Base-by-base conservation (phyloP, 2,329 filamentous ascomycete species). In the Epichloe baconii region DNA sequence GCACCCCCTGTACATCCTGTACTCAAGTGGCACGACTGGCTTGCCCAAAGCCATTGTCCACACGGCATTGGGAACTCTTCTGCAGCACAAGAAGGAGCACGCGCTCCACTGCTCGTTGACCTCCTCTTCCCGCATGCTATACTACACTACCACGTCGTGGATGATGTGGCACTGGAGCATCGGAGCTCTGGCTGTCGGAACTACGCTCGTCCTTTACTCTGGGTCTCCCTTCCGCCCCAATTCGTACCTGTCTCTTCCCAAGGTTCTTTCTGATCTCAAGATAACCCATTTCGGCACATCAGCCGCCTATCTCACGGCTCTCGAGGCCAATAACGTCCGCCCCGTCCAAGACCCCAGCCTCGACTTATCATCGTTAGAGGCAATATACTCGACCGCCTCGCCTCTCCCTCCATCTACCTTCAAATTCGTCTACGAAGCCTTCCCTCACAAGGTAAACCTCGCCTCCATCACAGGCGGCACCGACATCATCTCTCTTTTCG, bases 121-220 rank as follows among this genome's bases (percentile, higher is more conserved):
- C 8, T 77, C 83, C 0, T 71, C 74, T 2, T 87, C 89, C 42
- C 78, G 84, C 19, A 76, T 96, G 62, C 86, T 96, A 66, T 96
- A 96, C 71, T 96, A 90, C 70, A 95, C 89, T 1, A 96, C 90
- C 3, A 89, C 85, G 11, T 94, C 88, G 0, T 96, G 90, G 93
- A 97, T 98, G 90, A 97, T 97, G 91, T 96, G 90, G 89, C 91
- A 97, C 66, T 97, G 91, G 90, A 83, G 90, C 41, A 79, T 96
- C 19, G 91, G 88, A 1, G 88, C 84, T 5, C 80, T 97, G 4
- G 86, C 90, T 10, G 83, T 81, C 34, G 91, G 91, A 49, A 79
- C 86, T 11, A 91, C 88, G 0, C 73, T 97, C 12, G 77, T 97
- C 19, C 76, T 97, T 4, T 98, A 96, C 68, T 88, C 95, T 49